A percentile compares a stretch with the other conserved stretches of the same genome.
phyloP scores from a whole-genome alignment of 768 basidiomycete species.

The Hemileccinum impolitum region DNA sequence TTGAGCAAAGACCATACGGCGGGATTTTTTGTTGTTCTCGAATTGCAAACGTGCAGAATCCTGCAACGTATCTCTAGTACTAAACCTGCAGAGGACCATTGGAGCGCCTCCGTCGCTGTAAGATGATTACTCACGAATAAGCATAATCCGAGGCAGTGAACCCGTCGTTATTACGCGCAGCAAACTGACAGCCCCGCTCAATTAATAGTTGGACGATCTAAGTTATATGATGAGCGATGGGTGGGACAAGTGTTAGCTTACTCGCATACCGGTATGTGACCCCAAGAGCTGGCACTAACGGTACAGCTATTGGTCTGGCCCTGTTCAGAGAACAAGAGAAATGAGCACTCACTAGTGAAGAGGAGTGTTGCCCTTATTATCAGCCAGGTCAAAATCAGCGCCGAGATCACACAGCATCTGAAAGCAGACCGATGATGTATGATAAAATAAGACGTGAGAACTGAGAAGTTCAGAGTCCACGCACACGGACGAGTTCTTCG shows the following conservation, averaged over 20 bases:
- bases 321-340: neutral
- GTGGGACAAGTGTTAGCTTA: neutral
- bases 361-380: conserved; percentile 89
- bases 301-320: conserved; percentile 6
- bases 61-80: conserved; percentile 72
- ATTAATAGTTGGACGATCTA: conserved; percentile 84
- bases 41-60: conserved; percentile 77
- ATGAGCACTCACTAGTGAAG: conserved; percentile 76
- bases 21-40: conserved; percentile 74
- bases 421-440: conserved; percentile 4
- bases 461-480: conserved; percentile 27
- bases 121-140: conserved; percentile 39
- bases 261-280: conserved; percentile 67
- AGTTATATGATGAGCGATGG: conserved; percentile 9
- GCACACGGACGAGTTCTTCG: conserved; percentile 80
- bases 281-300: conserved; percentile 82
- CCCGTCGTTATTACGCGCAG: conserved; percentile 83
- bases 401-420: conserved; percentile 91
- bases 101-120: neutral
- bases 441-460: conserved; percentile 11
- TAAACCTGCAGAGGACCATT: conserved; percentile 45
- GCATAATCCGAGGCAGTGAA: conserved; percentile 94
- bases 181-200: conserved; percentile 82
- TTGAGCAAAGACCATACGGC: conserved; percentile 69
- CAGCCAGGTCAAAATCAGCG: conserved; percentile 86